Percentiles rank a stretch among this genome's conserved stretches.
phyloP scores from a whole-genome alignment of 768 basidiomycete genomes.

The Pleurotus djamor region DNA sequence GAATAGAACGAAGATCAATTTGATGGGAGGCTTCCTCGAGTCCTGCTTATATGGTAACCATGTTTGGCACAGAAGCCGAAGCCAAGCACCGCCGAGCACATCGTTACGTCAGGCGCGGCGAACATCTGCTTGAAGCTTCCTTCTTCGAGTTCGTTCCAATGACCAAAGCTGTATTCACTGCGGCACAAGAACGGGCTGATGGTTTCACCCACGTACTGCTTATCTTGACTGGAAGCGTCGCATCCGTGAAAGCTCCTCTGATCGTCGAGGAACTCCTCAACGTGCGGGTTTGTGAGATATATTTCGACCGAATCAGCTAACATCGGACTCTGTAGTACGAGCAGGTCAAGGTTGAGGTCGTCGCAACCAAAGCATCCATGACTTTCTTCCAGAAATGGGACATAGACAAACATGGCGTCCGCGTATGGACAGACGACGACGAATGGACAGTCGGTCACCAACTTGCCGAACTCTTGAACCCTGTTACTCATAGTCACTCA shows the following conservation, averaged over 20 bases:
- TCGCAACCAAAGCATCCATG: conserved; percentile 75
- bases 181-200: conserved; percentile 35
- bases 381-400: conserved; percentile 68
- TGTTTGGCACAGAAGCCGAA: neutral
- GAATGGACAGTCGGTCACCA: conserved; percentile 80
- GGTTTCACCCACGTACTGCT: conserved; percentile 69
- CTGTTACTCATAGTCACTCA: neutral
- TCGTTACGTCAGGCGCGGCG: neutral
- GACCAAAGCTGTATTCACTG: conserved; percentile 27
- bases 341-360: conserved; percentile 78
- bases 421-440: conserved; percentile 88
- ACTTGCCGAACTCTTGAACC: neutral
- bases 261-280: conserved; percentile 76
- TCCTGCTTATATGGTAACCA: neutral
- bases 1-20: conserved; percentile 7
- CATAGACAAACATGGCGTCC: conserved; percentile 47
- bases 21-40: neutral
- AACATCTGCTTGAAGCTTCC: neutral
- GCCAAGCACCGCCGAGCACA: neutral
- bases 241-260: conserved; percentile 89
- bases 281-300: conserved; percentile 26
- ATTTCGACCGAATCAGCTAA: neutral
- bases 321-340: conserved; percentile 48
- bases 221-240: conserved; percentile 93
- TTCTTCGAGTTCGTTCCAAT: neutral